Evolutionary conservation across 1,139 yeast species (phyloP), one percentile per base, ranked within the genome.

Genomic region (Debaryomycetaceae sp.): DNA sequence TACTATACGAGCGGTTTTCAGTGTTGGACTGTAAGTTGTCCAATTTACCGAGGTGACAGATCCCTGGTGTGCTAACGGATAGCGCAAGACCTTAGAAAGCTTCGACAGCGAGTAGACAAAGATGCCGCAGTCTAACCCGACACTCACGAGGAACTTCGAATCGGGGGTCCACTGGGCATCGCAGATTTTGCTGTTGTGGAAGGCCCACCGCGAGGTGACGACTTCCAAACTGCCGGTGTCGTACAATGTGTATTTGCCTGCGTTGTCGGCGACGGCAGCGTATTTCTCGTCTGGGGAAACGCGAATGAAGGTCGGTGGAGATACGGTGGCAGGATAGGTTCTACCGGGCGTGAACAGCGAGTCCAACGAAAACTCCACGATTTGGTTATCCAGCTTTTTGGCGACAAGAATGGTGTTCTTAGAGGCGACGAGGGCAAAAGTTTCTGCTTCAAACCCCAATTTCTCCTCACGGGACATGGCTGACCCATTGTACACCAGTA

Each of bases 181-280:
- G 45, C 80, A 82, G 48, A 93, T 85, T 47, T 79, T 82, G 45
- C 96, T 84, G 3, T 91, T 86, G 62, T 95, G 97, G 81, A 87
- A 91, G 0, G 96, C 85, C 99, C 99, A 93, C 60, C 98, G 80
- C 0, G 95, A 81, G 1, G 98, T 90, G 39, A 86, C 80, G 6
- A 87, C 72, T 6, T 76, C 58, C 37, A 75, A 79, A 40, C 81
- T 82, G 1, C 66, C 63, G 14, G 80, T 62, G 49, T 81, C 77
- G 65, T 82, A 89, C 29, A 89, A 72, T 11, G 84, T 68, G 53
- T 89, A 87, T 62, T 93, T 93, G 36, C 99, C 99, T 40, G 86
- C 72, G 4, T 78, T 73, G 58, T 91, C 98, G 42, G 97, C 97
- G 23, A 85, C 88, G 0, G 98, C 98, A 24, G 85, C 72, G 49